Conservation (phyloP, 306 rosid species). For the Prosopis cineraria region DNA sequence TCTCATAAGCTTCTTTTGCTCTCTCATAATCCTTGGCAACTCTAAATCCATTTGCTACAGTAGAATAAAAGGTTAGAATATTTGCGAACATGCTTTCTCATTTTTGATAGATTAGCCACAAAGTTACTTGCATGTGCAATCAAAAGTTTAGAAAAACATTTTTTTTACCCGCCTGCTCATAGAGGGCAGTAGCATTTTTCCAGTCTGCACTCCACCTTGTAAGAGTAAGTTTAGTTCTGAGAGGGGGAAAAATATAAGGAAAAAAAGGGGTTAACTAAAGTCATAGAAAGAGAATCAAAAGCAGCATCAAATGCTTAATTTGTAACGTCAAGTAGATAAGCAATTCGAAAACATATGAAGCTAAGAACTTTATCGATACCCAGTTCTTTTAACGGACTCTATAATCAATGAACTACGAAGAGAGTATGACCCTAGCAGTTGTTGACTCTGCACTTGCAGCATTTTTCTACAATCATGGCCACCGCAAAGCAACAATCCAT, state of each 20-base stretch:
- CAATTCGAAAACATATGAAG: not conserved
- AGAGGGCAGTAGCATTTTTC: slow-evolving; percentile 74
- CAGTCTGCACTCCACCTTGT: slow-evolving; percentile 98
- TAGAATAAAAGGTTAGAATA: slow-evolving; percentile 26
- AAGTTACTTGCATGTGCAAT: slow-evolving; percentile 19
- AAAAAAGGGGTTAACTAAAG: not conserved
- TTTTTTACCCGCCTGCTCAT: slow-evolving; percentile 86
- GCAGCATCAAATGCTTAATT: not conserved
- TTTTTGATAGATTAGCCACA: not conserved
- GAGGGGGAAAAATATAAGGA: not conserved
- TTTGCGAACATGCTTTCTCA: not conserved
- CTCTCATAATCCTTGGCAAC: slow-evolving; percentile 72
- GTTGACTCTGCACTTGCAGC: not conserved
- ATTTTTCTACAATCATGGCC: not conserved
- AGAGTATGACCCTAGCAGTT: not conserved
- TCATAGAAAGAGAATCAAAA: slow-evolving; percentile 16
- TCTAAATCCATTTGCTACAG: slow-evolving; percentile 83
- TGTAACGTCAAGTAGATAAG: not conserved
- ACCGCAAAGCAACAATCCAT: not conserved
- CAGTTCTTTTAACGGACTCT: slow-evolving; percentile 17
- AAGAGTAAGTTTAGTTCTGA: slow-evolving; percentile 83
- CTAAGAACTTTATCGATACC: not conserved
- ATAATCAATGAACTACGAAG: not conserved
- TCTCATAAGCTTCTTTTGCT: slow-evolving; percentile 84
- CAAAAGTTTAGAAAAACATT: not conserved